These are phyloP conservation scores for Thalia dealbata DNA, from an alignment of 176 grass and related monocot genomes.

Conservation along the genomic window DNA sequence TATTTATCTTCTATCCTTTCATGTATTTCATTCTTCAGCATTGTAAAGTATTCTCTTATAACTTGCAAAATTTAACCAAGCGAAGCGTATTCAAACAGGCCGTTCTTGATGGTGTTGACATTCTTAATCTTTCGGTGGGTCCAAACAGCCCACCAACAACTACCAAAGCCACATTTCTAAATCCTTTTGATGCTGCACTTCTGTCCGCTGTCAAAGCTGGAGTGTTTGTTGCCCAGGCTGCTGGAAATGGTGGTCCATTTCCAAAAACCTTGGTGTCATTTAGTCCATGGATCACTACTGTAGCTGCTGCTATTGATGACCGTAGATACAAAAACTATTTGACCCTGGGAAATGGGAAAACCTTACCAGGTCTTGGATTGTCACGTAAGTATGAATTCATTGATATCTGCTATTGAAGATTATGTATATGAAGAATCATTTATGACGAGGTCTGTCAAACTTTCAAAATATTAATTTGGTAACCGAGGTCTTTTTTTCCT, in stretches of 20 bases:
- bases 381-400: slow-evolving; percentile 80
- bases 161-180: slow-evolving; percentile 82
- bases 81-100: slow-evolving; percentile 34
- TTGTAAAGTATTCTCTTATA: background rate
- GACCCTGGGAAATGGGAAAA: slow-evolving; percentile 71
- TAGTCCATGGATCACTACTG: slow-evolving; percentile 96
- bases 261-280: slow-evolving; percentile 96
- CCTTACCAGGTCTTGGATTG: slow-evolving; percentile 83
- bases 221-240: slow-evolving; percentile 96
- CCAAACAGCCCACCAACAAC: slow-evolving; percentile 94
- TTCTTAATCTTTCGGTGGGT: slow-evolving; percentile 94
- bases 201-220: slow-evolving; percentile 97
- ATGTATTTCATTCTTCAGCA: background rate
- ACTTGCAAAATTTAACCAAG: background rate
- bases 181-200: slow-evolving; percentile 93
- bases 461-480: background rate
- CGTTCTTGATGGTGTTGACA: slow-evolving; percentile 91
- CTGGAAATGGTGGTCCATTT: slow-evolving; percentile 93
- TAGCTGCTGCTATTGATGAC: slow-evolving; percentile 93
- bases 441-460: background rate
- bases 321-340: slow-evolving; percentile 99
- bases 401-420: too few species aligned
- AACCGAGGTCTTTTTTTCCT: background rate
- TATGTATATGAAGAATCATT: background rate
- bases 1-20: background rate